Percentiles rank a stretch among this genome's conserved stretches.
phyloP scores from a whole-genome alignment of 345 rosid species.

The Eucalyptus erythrocorys region DNA sequence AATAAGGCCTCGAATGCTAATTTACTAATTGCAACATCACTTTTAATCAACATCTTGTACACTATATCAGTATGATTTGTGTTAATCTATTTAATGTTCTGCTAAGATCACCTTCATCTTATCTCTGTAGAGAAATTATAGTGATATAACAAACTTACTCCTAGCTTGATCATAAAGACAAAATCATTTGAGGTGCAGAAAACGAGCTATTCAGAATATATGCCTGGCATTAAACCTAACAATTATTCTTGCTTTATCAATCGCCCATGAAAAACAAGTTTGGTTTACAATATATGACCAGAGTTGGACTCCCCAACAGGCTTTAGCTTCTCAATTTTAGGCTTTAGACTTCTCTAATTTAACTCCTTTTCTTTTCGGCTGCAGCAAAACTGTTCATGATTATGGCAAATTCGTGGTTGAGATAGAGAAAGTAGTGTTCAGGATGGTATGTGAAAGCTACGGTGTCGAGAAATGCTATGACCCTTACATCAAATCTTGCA shows the following conservation, averaged over 20 bases:
- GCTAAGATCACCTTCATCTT: background rate
- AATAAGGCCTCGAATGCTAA: background rate
- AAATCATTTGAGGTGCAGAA: background rate
- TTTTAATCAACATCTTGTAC: background rate
- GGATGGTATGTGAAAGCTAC: conserved; percentile 17
- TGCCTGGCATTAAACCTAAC: background rate
- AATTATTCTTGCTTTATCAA: background rate
- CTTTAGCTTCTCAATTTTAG: background rate
- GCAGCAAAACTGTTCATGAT: background rate
- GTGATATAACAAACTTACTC: background rate
- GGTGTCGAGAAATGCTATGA: conserved; percentile 1
- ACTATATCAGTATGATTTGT: background rate
- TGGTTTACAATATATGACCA: background rate
- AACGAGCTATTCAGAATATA: background rate
- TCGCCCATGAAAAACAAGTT: background rate
- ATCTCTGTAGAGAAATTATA: background rate
- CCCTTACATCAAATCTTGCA: background rate
- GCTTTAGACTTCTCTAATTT: background rate
- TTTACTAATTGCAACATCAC: background rate
- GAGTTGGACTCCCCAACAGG: background rate
- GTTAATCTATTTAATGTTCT: background rate
- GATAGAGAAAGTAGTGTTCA: conserved; percentile 1
- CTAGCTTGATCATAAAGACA: background rate
- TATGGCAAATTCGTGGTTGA: background rate
- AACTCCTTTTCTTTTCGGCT: background rate